Conservation (phyloP, 2,329 filamentous ascomycete species). For the Fusarium foetens region DNA sequence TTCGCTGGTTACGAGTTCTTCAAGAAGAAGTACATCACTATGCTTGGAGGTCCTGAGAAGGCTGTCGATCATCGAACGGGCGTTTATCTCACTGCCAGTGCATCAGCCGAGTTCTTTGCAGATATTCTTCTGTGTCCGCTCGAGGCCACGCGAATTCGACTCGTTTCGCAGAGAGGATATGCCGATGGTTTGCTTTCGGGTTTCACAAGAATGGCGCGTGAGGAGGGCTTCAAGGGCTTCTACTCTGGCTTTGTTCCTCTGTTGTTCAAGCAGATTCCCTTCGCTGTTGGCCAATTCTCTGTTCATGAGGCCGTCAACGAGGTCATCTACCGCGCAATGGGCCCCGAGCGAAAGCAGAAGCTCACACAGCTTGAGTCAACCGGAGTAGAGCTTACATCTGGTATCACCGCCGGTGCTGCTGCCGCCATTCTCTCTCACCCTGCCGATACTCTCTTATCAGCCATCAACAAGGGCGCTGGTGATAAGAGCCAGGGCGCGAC, state of each 20-base stretch:
- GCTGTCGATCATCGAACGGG: conserved; percentile 59
- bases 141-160: conserved; percentile 81
- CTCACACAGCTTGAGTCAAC: conserved; percentile 79
- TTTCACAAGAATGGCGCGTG: conserved; percentile 78
- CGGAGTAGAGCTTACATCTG: conserved; percentile 84
- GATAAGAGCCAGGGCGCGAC: conserved; percentile 59
- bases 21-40: conserved; percentile 85
- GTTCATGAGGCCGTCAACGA: conserved; percentile 91
- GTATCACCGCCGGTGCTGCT: conserved; percentile 87
- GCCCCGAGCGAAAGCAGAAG: conserved; percentile 72
- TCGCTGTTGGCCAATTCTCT: conserved; percentile 94
- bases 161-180: conserved; percentile 84
- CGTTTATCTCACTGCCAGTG: conserved; percentile 78
- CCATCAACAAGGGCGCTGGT: conserved; percentile 66
- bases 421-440: conserved; percentile 90
- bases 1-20: conserved; percentile 95
- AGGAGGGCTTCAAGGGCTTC: conserved; percentile 83
- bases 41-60: conserved; percentile 64
- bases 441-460: conserved; percentile 72
- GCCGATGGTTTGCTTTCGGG: conserved; percentile 76
- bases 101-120: conserved; percentile 75
- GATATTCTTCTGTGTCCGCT: conserved; percentile 90
- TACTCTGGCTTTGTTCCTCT: conserved; percentile 92
- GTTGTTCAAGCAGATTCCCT: conserved; percentile 89
- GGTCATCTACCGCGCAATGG: conserved; percentile 74